Evolutionary conservation across 768 basidiomycete genomes (phyloP).

Genomic region (Tricholoma furcatifolium): DNA sequence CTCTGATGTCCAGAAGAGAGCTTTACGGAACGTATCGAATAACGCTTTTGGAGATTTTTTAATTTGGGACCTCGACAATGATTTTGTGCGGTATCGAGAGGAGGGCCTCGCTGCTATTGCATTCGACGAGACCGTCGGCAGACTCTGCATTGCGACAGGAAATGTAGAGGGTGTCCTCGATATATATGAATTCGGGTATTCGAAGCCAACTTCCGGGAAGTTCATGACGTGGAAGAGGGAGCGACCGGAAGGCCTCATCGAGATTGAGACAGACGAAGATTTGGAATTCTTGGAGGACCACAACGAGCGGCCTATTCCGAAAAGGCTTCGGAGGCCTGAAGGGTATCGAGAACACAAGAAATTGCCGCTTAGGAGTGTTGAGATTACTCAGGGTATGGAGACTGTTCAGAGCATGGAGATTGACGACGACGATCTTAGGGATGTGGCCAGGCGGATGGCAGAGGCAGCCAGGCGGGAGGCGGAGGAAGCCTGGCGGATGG

Average conservation of each 20-base stretch:
- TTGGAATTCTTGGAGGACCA: not conserved
- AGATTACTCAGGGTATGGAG: no score
- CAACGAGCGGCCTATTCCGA: not conserved
- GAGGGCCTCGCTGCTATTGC: conserved; percentile 47
- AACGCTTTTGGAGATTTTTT: conserved; percentile 16
- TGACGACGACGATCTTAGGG: no score
- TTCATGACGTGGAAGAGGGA: conserved; percentile 30
- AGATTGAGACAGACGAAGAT: not conserved
- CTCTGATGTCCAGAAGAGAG: conserved; percentile 17
- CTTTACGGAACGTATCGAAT: conserved; percentile 18
- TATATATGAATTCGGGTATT: conserved; percentile 47
- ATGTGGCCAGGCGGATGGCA: no score
- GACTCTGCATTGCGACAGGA: conserved; percentile 51
- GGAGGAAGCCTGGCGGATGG: no score
- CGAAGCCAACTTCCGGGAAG: conserved; percentile 24
- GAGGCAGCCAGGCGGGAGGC: no score
- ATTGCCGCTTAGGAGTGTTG: no score
- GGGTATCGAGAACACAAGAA: no score
- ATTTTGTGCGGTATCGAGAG: conserved; percentile 13
- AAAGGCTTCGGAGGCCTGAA: not conserved
- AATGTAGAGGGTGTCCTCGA: conserved; percentile 34
- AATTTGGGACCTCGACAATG: no score
- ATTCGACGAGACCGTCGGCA: conserved; percentile 67
- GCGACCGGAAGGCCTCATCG: conserved; percentile 13
- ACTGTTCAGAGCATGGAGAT: no score